Percentiles rank a stretch among this genome's conserved stretches.
phyloP scores from a whole-genome alignment of 2,329 filamentous ascomycete genomes.

The Aspergillus puulaauensis region DNA sequence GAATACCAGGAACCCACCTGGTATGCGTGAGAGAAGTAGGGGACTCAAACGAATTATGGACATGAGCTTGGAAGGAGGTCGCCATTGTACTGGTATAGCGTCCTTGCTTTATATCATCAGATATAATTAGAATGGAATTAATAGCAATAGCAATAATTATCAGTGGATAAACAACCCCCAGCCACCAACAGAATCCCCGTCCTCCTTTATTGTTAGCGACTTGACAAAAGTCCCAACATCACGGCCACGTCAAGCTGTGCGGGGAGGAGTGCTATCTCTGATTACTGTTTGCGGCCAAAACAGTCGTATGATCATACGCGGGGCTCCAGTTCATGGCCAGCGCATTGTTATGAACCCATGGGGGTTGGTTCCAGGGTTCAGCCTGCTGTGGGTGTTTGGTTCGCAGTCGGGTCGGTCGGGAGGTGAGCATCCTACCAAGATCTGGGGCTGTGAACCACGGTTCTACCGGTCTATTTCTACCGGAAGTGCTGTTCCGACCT shows the following conservation, averaged over 20 bases:
- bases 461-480: too few species aligned
- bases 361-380: too few species aligned
- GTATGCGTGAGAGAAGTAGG: slow-evolving; percentile 3
- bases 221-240: not conserved
- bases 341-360: too few species aligned
- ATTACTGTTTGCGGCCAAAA: too few species aligned
- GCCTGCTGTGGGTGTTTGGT: too few species aligned
- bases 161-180: not conserved
- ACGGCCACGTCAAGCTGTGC: not conserved
- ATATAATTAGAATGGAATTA: not conserved
- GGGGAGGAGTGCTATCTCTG: too few species aligned
- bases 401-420: too few species aligned
- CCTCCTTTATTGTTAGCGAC: not conserved
- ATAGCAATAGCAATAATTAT: not conserved
- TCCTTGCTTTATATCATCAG: not conserved
- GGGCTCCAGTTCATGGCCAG: too few species aligned
- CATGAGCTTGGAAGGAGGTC: slow-evolving; percentile 18
- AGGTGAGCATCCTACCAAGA: too few species aligned
- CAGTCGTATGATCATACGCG: too few species aligned
- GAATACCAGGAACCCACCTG: not conserved
- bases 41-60: slow-evolving; percentile 14
- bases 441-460: too few species aligned
- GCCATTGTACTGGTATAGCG: slow-evolving; percentile 3
- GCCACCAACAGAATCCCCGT: not conserved
- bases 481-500: too few species aligned